These are phyloP conservation scores for Hypoxylon sp. DNA, from an alignment of 2,329 filamentous ascomycete genomes.

Conservation along the genomic window DNA sequence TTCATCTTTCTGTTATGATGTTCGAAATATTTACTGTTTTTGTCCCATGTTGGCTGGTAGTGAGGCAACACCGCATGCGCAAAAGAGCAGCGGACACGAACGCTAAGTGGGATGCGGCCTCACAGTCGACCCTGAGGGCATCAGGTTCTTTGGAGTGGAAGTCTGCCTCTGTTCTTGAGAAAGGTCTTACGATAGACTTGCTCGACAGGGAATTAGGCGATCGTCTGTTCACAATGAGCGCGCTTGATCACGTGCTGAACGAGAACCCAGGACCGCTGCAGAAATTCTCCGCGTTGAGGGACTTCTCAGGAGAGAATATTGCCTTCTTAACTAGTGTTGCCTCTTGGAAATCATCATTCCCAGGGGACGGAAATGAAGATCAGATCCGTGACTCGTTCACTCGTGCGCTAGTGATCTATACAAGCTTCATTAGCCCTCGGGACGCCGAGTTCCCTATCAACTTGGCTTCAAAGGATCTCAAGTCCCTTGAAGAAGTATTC, in stretches of 20 bases:
- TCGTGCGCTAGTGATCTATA: constrained; percentile 72
- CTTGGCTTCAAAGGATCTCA: constrained; percentile 70
- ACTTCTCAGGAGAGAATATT: constrained; percentile 81
- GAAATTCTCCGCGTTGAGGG: constrained; percentile 74
- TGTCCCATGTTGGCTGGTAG: constrained; percentile 60
- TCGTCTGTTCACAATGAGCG: constrained; percentile 67
- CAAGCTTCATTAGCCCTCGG: constrained; percentile 70
- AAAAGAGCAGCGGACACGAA: constrained; percentile 49
- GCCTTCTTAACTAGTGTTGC: constrained; percentile 73
- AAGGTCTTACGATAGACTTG: constrained; percentile 53
- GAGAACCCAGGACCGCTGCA: constrained; percentile 73
- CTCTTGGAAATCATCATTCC: constrained; percentile 66
- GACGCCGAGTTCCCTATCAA: constrained; percentile 78
- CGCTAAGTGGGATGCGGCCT: constrained; percentile 52
- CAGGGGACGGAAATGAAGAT: constrained; percentile 44
- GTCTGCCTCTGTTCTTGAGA: constrained; percentile 48
- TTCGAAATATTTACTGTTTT: constrained; percentile 70
- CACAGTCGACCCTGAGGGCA: constrained; percentile 44
- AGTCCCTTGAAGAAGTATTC: constrained; percentile 70
- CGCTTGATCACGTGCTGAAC: constrained; percentile 73
- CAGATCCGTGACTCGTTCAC: constrained; percentile 67
- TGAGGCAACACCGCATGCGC: constrained; percentile 47
- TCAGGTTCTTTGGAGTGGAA: constrained; percentile 43
- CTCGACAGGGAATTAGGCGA: constrained; percentile 53
- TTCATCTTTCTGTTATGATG: constrained; percentile 66